Evolutionary conservation across 176 grass and related monocot species (phyloP), one percentile per base, ranked within the genome.

Genomic region (Oryza brachyantha): DNA sequence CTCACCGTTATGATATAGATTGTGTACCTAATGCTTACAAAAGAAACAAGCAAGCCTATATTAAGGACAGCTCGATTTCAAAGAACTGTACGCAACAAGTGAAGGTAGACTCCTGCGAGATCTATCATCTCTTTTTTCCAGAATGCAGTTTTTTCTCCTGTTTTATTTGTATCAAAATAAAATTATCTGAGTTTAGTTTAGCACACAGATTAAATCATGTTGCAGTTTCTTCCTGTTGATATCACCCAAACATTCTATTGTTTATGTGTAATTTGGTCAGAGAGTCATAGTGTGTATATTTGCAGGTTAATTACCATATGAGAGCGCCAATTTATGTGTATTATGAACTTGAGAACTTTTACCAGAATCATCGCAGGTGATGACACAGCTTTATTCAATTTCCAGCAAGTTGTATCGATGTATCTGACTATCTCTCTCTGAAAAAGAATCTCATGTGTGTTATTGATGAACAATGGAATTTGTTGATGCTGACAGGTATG

Each of bases 331-430:
- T 99, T 64, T 93, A 88, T 87, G 78, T 99, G 58, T 99, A 95
- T 74, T 99, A 99, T 68, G 96, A 99, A 86, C 92, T 99, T 39
- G 90, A 90, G 45, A 93, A 93, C 61, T 99, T 90, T 68, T 99
- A 95, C 82, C 96, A 98, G 76, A 98, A 98, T 68, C 96, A 98
- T 79, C 85, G 96, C 80, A 88, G 92, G 96, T 94, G 83, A 76
- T 79, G 66, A 37, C 27, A 31, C 74, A 36, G 29, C 22, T 75
- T 19, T 76, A 42, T 22, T 81, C 61, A 64, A 24, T 74, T 61
- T 29, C 31, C 16, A 60, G 7, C 13, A n/a, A 3, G 22, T 16
- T 14, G 31, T 87, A 38, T 63, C 13, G 0, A 42, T 42, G 5
- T 42, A 69, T 69, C 37, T 57, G 52, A 10, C 48, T 50, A 2